These are phyloP conservation scores for Backusella tuberculispora DNA, from an alignment of 192 early-diverging fungal species.

Conservation along the genomic window DNA sequence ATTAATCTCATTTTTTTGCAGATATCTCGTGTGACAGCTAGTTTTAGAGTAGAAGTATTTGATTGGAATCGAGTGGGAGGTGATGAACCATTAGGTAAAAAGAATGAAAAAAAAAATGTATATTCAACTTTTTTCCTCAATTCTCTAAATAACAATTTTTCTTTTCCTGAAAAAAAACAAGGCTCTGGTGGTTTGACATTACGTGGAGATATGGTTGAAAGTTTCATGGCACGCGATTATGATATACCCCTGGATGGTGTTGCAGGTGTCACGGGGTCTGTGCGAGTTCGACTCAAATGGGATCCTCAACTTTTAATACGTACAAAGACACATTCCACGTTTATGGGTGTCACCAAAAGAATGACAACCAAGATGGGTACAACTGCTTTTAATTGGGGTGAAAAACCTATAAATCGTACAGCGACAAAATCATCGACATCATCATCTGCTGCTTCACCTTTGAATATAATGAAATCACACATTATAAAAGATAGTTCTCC, in stretches of 20 bases:
- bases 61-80: slow-evolving; percentile 71
- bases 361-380: slow-evolving; percentile 46
- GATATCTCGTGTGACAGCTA: slow-evolving; percentile 29
- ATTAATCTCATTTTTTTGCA: slow-evolving; percentile 7
- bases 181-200: slow-evolving; percentile 38
- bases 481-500: not conserved
- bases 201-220: slow-evolving; percentile 36
- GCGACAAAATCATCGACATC: not conserved
- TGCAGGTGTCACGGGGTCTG: slow-evolving; percentile 36
- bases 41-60: slow-evolving; percentile 62
- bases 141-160: not conserved
- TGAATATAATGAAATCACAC: not conserved
- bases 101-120: not conserved
- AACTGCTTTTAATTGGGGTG: slow-evolving; percentile 1
- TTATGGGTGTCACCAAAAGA: slow-evolving; percentile 41
- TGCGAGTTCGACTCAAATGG: slow-evolving; percentile 61
- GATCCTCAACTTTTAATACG: slow-evolving; percentile 59
- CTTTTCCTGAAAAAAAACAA: not conserved
- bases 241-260: slow-evolving; percentile 43
- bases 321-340: slow-evolving; percentile 52
- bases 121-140: not conserved
- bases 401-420: not conserved
- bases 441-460: too few relatives aligned
- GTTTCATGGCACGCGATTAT: slow-evolving; percentile 44
- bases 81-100: slow-evolving; percentile 53